Evolutionary conservation across 176 grass and related monocot species (phyloP).

Genomic region (Paspalum notatum): DNA sequence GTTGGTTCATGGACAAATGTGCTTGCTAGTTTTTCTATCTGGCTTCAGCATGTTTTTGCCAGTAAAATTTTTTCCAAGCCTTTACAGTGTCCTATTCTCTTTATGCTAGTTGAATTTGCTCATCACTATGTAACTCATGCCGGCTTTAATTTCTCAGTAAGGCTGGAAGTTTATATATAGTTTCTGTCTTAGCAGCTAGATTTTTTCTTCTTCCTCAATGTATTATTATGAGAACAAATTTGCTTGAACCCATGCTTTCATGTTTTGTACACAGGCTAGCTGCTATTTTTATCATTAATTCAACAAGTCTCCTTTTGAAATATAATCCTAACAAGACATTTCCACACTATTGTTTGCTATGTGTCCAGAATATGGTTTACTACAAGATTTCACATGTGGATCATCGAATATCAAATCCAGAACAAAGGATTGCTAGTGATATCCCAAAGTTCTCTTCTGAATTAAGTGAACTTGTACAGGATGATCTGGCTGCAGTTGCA

Average conservation of each 20-base stretch:
- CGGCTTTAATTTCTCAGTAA: constrained; percentile 19
- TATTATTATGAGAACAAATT: constrained; percentile 25
- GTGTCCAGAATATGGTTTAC: constrained; percentile 95
- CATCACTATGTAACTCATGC: not conserved
- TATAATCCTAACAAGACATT: constrained; percentile 31
- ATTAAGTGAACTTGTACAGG: constrained; percentile 96
- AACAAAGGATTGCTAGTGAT: constrained; percentile 97
- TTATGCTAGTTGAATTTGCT: constrained; percentile 1
- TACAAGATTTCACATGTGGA: constrained; percentile 99
- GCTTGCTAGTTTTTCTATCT: constrained; percentile 26
- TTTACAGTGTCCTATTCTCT: constrained; percentile 10
- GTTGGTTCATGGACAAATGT: not conserved
- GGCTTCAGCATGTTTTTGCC: constrained; percentile 3
- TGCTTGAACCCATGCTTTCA: constrained; percentile 31
- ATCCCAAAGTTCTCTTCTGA: constrained; percentile 95
- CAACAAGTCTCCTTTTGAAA: not conserved
- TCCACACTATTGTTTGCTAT: constrained; percentile 37
- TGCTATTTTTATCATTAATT: constrained; percentile 18
- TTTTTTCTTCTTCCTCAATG: not conserved
- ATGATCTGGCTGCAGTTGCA: constrained; percentile 90
- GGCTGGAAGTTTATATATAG: constrained; percentile 30
- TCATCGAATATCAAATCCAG: constrained; percentile 82
- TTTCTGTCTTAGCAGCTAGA: constrained; percentile 9
- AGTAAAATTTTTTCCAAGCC: not conserved
- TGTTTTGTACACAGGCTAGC: not conserved